Evolutionary conservation across 2,329 filamentous ascomycete genomes (phyloP).

Genomic region (Plectosphaerella plurivora): DNA sequence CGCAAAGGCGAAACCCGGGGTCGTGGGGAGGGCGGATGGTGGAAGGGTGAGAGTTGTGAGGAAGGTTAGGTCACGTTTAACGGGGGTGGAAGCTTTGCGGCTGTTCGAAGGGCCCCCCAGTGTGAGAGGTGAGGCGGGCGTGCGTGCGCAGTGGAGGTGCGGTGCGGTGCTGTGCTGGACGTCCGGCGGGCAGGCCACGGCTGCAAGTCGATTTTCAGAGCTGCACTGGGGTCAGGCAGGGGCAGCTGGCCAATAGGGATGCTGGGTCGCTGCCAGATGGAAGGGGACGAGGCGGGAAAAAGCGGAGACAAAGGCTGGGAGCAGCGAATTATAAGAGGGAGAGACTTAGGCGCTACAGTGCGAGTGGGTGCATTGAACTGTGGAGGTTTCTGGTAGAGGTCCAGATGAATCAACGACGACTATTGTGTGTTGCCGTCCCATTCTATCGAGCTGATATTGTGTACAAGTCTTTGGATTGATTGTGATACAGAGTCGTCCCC

Average conservation of each 20-base stretch:
- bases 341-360: too few relatives aligned
- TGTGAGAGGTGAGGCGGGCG: too few relatives aligned
- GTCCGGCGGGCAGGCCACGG: not conserved
- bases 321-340: not conserved
- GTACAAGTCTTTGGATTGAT: too few relatives aligned
- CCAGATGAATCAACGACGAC: too few relatives aligned
- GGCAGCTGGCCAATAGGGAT: not conserved
- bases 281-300: slow-evolving; percentile 3
- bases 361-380: too few relatives aligned
- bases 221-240: not conserved
- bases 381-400: too few relatives aligned
- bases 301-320: slow-evolving; percentile 8
- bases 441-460: too few relatives aligned
- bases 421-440: too few relatives aligned
- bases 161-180: not conserved
- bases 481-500: too few relatives aligned
- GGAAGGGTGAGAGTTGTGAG: slow-evolving; percentile 8
- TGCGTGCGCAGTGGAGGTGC: not conserved
- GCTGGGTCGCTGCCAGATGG: slow-evolving; percentile 4
- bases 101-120: not conserved
- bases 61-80: slow-evolving; percentile 14
- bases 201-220: not conserved
- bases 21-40: not conserved
- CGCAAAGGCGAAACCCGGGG: not conserved
- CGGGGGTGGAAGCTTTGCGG: slow-evolving; percentile 18